Percentiles rank a stretch among this genome's conserved stretches.
Conservation (phyloP, 345 rosid species). For the Gossypioides kirkii region DNA sequence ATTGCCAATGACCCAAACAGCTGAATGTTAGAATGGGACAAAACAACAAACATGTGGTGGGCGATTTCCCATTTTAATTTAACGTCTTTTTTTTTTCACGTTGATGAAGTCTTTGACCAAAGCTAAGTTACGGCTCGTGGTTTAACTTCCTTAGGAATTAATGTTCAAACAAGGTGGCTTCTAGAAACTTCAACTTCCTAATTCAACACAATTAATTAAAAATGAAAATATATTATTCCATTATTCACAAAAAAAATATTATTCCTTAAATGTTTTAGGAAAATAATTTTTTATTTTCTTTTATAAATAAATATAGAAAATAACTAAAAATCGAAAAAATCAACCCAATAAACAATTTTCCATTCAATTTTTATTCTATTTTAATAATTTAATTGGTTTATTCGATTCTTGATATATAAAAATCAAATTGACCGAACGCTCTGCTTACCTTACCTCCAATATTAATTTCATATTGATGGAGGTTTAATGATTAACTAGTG, state of each 20-base stretch:
- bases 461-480: not conserved
- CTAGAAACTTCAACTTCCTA: not conserved
- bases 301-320: too few species aligned
- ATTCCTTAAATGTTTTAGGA: too few species aligned
- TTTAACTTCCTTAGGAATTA: not conserved
- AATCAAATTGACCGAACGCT: not conserved
- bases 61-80: not conserved
- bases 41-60: not conserved
- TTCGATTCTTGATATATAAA: too few species aligned
- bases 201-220: not conserved
- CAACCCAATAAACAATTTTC: too few species aligned
- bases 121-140: not conserved
- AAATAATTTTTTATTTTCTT: too few species aligned
- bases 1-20: not conserved
- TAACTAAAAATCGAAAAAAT: too few species aligned
- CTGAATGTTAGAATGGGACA: not conserved
- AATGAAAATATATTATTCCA: too few species aligned
- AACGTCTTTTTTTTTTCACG: not conserved
- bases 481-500: not conserved
- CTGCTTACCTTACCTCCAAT: not conserved
- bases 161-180: not conserved
- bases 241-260: too few species aligned
- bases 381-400: not conserved
- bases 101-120: not conserved
- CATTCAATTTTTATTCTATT: too few species aligned